A percentile compares a stretch with the other conserved stretches of the same genome.
These are phyloP conservation scores for Ophiostoma sp. DNA, from an alignment of 2,329 filamentous ascomycete genomes.

Conservation along the genomic window DNA sequence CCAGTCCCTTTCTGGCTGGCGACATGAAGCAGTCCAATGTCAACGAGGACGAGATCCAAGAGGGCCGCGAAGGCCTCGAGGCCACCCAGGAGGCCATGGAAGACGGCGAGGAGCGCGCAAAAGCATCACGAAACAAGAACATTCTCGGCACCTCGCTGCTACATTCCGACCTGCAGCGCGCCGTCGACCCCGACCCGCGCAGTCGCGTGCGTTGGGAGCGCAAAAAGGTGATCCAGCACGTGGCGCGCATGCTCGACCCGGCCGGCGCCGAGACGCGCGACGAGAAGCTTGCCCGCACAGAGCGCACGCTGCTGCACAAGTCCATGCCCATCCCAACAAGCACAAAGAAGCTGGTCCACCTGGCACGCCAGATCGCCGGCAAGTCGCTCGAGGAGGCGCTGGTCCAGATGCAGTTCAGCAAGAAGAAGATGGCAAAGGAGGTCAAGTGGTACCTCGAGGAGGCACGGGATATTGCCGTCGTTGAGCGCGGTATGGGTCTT, in stretches of 20 bases:
- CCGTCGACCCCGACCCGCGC: conserved; percentile 69
- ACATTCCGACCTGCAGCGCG: conserved; percentile 53
- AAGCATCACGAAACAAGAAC: conserved; percentile 13
- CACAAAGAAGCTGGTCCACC: conserved; percentile 81
- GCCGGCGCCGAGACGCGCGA: conserved; percentile 48
- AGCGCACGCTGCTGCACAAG: conserved; percentile 52
- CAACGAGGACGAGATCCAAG: conserved; percentile 33
- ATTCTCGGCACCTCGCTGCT: conserved; percentile 35
- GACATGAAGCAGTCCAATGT: conserved; percentile 42
- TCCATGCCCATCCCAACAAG: conserved; percentile 75
- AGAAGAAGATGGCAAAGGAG: conserved; percentile 85
- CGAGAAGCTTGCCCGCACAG: conserved; percentile 61
- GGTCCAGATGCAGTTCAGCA: conserved; percentile 88
- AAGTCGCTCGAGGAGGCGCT: conserved; percentile 94
- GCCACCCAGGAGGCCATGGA: conserved; percentile 5
- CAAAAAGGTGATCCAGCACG: conserved; percentile 73
- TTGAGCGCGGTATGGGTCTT: conserved; percentile 78
- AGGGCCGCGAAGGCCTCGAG: conserved; percentile 26
- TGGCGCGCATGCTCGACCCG: conserved; percentile 63
- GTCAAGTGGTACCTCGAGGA: conserved; percentile 73
- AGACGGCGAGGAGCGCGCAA: conserved; percentile 1
- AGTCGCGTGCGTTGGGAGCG: conserved; percentile 71
- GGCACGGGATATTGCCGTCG: conserved; percentile 75
- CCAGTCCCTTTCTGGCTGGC: conserved; percentile 61
- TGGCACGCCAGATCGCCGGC: conserved; percentile 83